Percentiles rank a stretch among this genome's conserved stretches.
phyloP scores from a whole-genome alignment of 805 yeast genomes.

The Yamadazyma scolyti region DNA sequence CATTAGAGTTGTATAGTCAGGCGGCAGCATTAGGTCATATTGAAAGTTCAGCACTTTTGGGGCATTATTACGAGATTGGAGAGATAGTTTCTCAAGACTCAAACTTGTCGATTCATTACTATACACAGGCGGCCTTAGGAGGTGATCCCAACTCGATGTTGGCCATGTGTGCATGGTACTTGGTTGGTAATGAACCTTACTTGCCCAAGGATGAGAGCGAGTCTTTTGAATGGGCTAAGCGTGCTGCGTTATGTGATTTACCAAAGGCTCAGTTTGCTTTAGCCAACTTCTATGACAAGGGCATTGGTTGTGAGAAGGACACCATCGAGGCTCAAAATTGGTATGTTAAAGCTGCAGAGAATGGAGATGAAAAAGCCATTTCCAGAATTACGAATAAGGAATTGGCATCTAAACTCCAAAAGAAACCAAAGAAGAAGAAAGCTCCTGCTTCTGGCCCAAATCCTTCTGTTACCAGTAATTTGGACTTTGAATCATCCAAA shows the following conservation, averaged over 20 bases:
- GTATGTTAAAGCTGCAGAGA: conserved; percentile 71
- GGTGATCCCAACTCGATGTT: conserved; percentile 91
- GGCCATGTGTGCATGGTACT: conserved; percentile 94
- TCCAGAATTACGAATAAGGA: conserved; percentile 30
- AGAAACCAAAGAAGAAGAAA: conserved; percentile 25
- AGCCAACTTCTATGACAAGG: conserved; percentile 81
- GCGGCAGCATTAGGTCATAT: conserved; percentile 87
- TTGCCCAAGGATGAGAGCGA: conserved; percentile 75
- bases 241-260: conserved; percentile 73
- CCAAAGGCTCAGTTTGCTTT: conserved; percentile 84
- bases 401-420: conserved; percentile 24
- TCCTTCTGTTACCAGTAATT: conserved; percentile 4
- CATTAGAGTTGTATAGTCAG: conserved; percentile 78
- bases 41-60: conserved; percentile 76
- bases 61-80: conserved; percentile 81
- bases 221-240: conserved; percentile 91
- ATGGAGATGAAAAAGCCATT: conserved; percentile 40
- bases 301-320: conserved; percentile 76
- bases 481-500: conserved; percentile 3
- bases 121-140: conserved; percentile 82
- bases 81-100: conserved; percentile 73
- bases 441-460: background rate
- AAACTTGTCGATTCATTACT: conserved; percentile 84
- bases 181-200: conserved; percentile 85
- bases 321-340: conserved; percentile 59